Evolutionary conservation across 768 basidiomycete species (phyloP), one percentile per base, ranked within the genome.

Genomic region (Collybia sordida): DNA sequence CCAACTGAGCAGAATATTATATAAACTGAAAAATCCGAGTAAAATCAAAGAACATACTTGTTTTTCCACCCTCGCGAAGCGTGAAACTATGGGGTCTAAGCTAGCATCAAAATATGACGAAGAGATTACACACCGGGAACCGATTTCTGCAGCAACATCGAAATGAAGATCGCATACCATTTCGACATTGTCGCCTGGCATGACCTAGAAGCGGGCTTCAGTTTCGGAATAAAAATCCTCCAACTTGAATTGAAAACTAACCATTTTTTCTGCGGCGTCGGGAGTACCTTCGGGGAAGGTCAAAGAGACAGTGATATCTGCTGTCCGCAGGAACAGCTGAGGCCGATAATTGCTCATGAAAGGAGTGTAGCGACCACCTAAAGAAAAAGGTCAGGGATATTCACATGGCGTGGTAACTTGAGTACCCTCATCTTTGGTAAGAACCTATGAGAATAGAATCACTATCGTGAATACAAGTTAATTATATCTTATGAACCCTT

Each of bases 121-220:
- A 40, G 25, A 22, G 57, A 62, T 57, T 6, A 59, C 72, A 49
- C 48, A 77, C 84, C 94, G 83, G 52, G 87, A 85, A 45, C 96
- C 93, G 55, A 84, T 79, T 70, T 98, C 96, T 37, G 90, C 80
- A 19, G 93, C 93, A 54, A 97, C 86, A 62, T 95, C 92, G 60
- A 86, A 84, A 21, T 86, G 79, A 31, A 98, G 80, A 22, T 81
- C 74, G 64, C 90, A 92, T 47, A 91, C 77, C 77, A 98, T 86
- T 71, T 97, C 94, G 47, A 98, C 86, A 61, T 96, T 96, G 74
- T 98, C 96, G 53, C 96, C 96, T 42, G 96, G 96, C 92, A 97
- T 95, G 58, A 98, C 85, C 85, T 90, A 59, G 39, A 52, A 45
- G 6, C 35, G 3, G 14, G 25, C 9, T 27, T 9, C 27, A 5